A percentile compares a stretch with the other conserved stretches of the same genome.
Conservation (phyloP, 495 filamentous ascomycete species). For the Penicillium taxi region DNA sequence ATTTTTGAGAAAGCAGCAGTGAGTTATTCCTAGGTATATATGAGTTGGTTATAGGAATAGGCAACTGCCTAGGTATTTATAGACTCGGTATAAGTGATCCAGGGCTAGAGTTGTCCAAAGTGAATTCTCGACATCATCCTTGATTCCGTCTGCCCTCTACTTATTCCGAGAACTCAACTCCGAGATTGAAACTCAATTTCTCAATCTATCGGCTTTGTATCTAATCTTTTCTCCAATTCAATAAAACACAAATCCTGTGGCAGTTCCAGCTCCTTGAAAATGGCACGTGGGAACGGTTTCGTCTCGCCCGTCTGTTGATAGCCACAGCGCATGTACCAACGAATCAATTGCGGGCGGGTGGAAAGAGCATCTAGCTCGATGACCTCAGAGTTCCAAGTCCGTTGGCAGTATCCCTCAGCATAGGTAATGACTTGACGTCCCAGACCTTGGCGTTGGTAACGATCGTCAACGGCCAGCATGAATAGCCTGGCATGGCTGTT, state of each 20-base stretch:
- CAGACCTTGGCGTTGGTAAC: conserved; percentile 29
- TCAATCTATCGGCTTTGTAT: too few species aligned
- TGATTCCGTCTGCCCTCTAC: too few species aligned
- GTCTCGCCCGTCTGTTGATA: conserved; percentile 32
- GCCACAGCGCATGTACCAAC: conserved; percentile 39
- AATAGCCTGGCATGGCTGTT: conserved; percentile 26
- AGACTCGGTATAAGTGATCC: too few species aligned
- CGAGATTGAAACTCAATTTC: too few species aligned
- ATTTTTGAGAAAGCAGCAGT: too few species aligned
- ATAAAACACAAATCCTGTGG: conserved; percentile 34
- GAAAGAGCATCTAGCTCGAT: conserved; percentile 35
- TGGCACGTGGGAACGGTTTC: conserved; percentile 31
- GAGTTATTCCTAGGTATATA: too few species aligned
- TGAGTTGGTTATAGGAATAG: too few species aligned
- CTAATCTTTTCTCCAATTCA: conserved; percentile 20
- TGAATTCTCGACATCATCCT: too few species aligned
- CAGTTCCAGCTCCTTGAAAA: conserved; percentile 18
- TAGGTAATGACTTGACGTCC: conserved; percentile 32
- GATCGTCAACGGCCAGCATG: conserved; percentile 34
- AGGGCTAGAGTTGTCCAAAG: too few species aligned
- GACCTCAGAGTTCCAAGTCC: conserved; percentile 21
- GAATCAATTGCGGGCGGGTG: conserved; percentile 29
- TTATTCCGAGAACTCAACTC: too few species aligned
- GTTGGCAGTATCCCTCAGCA: conserved; percentile 31
- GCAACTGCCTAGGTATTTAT: too few species aligned